Percentiles rank a stretch among this genome's conserved stretches.
Evolutionary conservation across 2,329 filamentous ascomycete genomes (phyloP).

Genomic region (Pestalotiopsis sp.): DNA sequence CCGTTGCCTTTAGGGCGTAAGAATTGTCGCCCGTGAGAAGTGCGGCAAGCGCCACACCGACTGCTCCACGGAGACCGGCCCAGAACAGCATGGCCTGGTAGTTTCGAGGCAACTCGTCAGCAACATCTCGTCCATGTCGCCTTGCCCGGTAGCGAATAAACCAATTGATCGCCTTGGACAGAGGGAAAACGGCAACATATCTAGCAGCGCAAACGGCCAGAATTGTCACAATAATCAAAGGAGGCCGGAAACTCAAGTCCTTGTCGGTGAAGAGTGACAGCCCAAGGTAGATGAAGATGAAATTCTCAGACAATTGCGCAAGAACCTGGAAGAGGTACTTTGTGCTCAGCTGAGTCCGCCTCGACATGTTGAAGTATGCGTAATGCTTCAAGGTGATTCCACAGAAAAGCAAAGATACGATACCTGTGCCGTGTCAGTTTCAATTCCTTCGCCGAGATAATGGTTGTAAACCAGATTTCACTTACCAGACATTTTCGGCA

Average conservation of each 20-base stretch:
- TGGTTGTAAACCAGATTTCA: constrained; percentile 16
- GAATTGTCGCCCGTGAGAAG: constrained; percentile 82
- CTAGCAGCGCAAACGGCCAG: constrained; percentile 89
- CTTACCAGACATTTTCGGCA: constrained; percentile 86
- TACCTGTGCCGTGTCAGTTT: constrained; percentile 58
- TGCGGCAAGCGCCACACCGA: constrained; percentile 91
- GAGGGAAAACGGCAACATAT: constrained; percentile 92
- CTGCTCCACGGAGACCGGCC: constrained; percentile 92
- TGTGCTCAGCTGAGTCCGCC: constrained; percentile 93
- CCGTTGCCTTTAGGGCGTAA: constrained; percentile 85
- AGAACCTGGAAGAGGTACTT: constrained; percentile 97
- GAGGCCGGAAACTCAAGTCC: constrained; percentile 85
- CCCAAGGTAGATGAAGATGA: constrained; percentile 98
- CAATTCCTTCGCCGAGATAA: background rate
- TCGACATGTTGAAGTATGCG: constrained; percentile 99
- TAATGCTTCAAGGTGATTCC: constrained; percentile 99
- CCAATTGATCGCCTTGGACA: constrained; percentile 89
- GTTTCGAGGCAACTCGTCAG: constrained; percentile 88
- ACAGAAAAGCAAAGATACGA: constrained; percentile 95
- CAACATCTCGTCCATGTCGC: constrained; percentile 72
- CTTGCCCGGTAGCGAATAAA: constrained; percentile 85
- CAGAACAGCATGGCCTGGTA: constrained; percentile 99
- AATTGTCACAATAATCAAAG: constrained; percentile 92
- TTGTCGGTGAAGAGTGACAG: constrained; percentile 92
- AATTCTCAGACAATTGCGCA: constrained; percentile 95